These are phyloP conservation scores for Davidsoniella australis DNA, from an alignment of 2,329 filamentous ascomycete species.

Conservation along the genomic window DNA sequence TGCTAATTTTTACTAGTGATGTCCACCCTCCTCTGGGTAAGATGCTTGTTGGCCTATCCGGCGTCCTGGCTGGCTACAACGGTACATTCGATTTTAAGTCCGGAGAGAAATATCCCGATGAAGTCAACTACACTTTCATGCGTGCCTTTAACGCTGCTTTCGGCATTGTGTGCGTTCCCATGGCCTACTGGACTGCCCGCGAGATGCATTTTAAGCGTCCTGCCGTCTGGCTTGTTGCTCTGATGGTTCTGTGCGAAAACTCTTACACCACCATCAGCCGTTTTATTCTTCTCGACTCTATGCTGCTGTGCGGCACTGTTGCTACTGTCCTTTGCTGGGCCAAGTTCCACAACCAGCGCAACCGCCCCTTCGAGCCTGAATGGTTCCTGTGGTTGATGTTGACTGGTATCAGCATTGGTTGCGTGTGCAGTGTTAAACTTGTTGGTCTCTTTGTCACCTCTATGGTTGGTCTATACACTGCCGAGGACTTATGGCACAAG, in stretches of 20 bases:
- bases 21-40: constrained; percentile 92
- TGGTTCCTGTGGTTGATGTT: constrained; percentile 93
- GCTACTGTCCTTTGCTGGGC: constrained; percentile 94
- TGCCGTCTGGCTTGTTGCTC: constrained; percentile 82
- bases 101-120: constrained; percentile 81
- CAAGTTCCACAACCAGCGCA: constrained; percentile 80
- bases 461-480: constrained; percentile 85
- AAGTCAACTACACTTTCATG: constrained; percentile 97
- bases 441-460: constrained; percentile 93
- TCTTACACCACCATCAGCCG: constrained; percentile 98
- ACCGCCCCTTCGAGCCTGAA: constrained; percentile 70
- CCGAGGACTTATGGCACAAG: constrained; percentile 95
- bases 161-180: constrained; percentile 75
- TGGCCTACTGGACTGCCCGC: constrained; percentile 89
- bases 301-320: constrained; percentile 98
- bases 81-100: constrained; percentile 99
- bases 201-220: constrained; percentile 75
- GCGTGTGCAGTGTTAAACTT: constrained; percentile 96
- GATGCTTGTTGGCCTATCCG: constrained; percentile 93
- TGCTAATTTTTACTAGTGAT: constrained; percentile 16
- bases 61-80: constrained; percentile 94
- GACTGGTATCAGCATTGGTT: constrained; percentile 89
- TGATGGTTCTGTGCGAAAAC: constrained; percentile 98
- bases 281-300: constrained; percentile 95
- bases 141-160: constrained; percentile 93